Evolutionary conservation across 805 yeast genomes (phyloP), one percentile per base, ranked within the genome.

Genomic region (Candida ortonii): DNA sequence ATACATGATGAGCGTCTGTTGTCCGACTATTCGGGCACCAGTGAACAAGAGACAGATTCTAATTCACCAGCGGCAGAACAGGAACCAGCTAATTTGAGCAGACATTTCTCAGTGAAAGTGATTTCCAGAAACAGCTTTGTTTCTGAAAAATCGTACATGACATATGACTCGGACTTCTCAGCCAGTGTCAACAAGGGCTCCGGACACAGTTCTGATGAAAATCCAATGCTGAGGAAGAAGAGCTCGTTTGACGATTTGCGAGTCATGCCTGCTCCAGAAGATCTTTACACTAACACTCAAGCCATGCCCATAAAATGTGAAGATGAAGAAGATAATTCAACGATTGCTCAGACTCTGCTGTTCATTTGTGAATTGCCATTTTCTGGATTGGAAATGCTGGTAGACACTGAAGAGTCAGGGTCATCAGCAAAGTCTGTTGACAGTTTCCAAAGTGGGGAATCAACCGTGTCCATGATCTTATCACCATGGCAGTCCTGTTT

Each of bases 121-220:
- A 53, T 55, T 15, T 64, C 75, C 1, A 49, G 62, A 24, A 57
- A 53, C 38, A 66, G 60, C 35, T 46, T 62, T 34, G 64, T 62
- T 20, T 70, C 77, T 1, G 46, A 56, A 3, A 48, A 39, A 29
- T 78, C 84, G 1, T 78, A 76, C 46, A 44, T 77, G 30, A 73
- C 81, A 24, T 79, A 78, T 42, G 83, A 78, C 50, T 77, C 84
- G 1, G 72, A 70, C 1, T 59, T 71, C 26, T 73, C 81, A 5
- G 34, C 39, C 3, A 34, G 32, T 7, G 37, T 41, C 2, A 55
- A 12, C 43, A 20, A 5, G 44, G 58, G 3, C 30, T 41, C n/a
- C 13, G 19, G 34, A 7, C 41, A 41, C 10, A 55, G 45, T 2
- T 34, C n/a, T 4, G 45, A 34, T 13, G 24, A 12, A 7, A 15